Conservation (phyloP, 2,329 filamentous ascomycete species). For the Scedosporium apiospermum region DNA sequence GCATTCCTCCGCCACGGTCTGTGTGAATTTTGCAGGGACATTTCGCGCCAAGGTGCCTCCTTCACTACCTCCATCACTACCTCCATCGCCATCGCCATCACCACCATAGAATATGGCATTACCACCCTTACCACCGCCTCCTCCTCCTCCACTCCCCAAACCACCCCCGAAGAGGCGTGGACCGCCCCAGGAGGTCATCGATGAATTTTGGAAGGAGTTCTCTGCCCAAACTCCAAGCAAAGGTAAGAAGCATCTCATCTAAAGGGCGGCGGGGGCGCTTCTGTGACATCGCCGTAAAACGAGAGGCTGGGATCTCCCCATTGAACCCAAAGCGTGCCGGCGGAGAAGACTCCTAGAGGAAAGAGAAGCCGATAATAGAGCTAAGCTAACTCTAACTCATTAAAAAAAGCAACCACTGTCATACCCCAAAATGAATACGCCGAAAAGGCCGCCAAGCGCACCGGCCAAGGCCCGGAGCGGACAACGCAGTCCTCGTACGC, state of each 20-base stretch:
- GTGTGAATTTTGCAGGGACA: neutral
- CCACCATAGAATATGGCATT: neutral
- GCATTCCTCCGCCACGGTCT: neutral
- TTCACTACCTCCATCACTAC: neutral
- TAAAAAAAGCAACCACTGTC: slow-evolving; percentile 48
- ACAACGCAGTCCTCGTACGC: slow-evolving; percentile 61
- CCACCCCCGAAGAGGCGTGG: slow-evolving; percentile 32
- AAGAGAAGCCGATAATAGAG: neutral
- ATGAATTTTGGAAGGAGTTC: slow-evolving; percentile 67
- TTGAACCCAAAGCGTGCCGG: too few relatives aligned
- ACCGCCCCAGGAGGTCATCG: slow-evolving; percentile 57
- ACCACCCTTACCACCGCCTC: slow-evolving; percentile 21
- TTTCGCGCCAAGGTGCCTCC: neutral
- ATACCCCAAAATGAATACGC: slow-evolving; percentile 60
- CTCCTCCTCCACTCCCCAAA: slow-evolving; percentile 32
- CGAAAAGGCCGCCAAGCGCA: slow-evolving; percentile 47
- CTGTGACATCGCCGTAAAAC: neutral
- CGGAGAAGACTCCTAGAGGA: neutral
- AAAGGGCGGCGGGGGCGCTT: neutral
- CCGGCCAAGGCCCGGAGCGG: slow-evolving; percentile 40
- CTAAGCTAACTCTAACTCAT: neutral
- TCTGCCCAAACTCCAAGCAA: slow-evolving; percentile 63
- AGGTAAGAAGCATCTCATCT: slow-evolving; percentile 27
- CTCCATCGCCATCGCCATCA: neutral
- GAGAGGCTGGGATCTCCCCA: neutral